Evolutionary conservation across 352 stramenopile species (phyloP).

Genomic region (Phytophthora meadii): DNA sequence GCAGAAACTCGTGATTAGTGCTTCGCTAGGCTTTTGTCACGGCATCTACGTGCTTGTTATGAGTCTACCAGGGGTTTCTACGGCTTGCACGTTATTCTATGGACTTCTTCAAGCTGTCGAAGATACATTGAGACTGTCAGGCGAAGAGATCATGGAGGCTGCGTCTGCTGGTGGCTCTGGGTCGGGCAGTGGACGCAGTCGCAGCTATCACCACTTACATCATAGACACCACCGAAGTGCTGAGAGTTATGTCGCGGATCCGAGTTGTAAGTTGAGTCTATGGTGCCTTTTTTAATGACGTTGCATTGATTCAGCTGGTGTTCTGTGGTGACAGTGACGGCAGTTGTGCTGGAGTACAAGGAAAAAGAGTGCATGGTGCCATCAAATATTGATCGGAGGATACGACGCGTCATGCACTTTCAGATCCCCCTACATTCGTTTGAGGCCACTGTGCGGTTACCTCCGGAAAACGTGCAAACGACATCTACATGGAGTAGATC

Average conservation of each 20-base stretch:
- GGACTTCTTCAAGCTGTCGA: slow-evolving; percentile 78
- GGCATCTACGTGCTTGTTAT: slow-evolving; percentile 81
- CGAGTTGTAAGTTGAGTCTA: slow-evolving; percentile 58
- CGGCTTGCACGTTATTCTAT: slow-evolving; percentile 69
- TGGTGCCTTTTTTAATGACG: slow-evolving; percentile 15
- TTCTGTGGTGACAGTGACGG: slow-evolving; percentile 58
- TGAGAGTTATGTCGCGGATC: slow-evolving; percentile 72
- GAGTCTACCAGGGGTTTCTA: slow-evolving; percentile 77
- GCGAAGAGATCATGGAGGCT: slow-evolving; percentile 47
- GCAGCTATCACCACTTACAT: slow-evolving; percentile 45
- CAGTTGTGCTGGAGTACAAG: slow-evolving; percentile 87
- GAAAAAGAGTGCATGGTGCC: slow-evolving; percentile 87
- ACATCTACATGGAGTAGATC: slow-evolving; percentile 22
- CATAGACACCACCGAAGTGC: slow-evolving; percentile 33
- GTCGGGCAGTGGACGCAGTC: slow-evolving; percentile 24
- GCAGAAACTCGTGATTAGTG: slow-evolving; percentile 56
- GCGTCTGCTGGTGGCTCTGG: slow-evolving; percentile 31
- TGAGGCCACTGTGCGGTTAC: slow-evolving; percentile 82
- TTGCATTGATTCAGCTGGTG: slow-evolving; percentile 12
- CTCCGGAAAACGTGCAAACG: slow-evolving; percentile 38
- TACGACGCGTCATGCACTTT: slow-evolving; percentile 91
- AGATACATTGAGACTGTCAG: slow-evolving; percentile 58
- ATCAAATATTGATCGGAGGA: slow-evolving; percentile 84
- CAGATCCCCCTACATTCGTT: slow-evolving; percentile 86
- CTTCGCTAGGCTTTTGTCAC: slow-evolving; percentile 64